Base-by-base conservation (phyloP, 2,329 filamentous ascomycete species). In the Knufia petricola region DNA sequence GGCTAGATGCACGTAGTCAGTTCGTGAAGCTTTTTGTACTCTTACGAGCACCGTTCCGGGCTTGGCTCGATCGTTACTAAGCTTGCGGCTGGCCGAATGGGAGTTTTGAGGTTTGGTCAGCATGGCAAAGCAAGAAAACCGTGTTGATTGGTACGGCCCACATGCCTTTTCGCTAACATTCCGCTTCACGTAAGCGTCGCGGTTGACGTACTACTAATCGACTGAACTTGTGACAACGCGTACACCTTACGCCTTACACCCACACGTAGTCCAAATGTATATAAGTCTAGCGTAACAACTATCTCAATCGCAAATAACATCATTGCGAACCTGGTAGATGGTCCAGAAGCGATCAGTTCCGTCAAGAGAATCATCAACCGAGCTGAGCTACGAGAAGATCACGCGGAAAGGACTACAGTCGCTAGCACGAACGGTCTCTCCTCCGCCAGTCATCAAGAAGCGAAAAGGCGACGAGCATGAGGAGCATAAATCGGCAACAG, bases 401-500 rank as follows among this genome's bases (percentile, higher is more conserved):
- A 39, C 43, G 15, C 21, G 49, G 3, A n/a, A 23, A 12, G 15
- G 19, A 23, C 46, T 44, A n/a, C 40, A 26, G n/a, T 56, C 54
- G 4, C 49, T 56, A 15, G 44, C 34, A 10, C 23, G 52, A 47
- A 31, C 50, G 3, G 38, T 57, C n/a, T 55, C 55, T 15, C 55
- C 55, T 17, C 55, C 53, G 15, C 48, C 48, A 8, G 41, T 46
- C 19, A 30, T 44, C 36, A 52, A 24, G 23, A 39, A 24, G 26
- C 19, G 24, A 10, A 41, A 15, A 38, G 15, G 20, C 28, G 23
- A 44, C 20, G n/a, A 40, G 15, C 24, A 30, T 17, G 19, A 51
- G 6, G 13, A 15, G 6, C 38, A 30, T 6, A 47, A 48, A 31
- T 42, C 57, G n/a, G 40, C 38, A 7, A 50, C 55, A 20, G 72